These are phyloP conservation scores for Populus alba DNA, from an alignment of 345 rosid species.

Conservation along the genomic window DNA sequence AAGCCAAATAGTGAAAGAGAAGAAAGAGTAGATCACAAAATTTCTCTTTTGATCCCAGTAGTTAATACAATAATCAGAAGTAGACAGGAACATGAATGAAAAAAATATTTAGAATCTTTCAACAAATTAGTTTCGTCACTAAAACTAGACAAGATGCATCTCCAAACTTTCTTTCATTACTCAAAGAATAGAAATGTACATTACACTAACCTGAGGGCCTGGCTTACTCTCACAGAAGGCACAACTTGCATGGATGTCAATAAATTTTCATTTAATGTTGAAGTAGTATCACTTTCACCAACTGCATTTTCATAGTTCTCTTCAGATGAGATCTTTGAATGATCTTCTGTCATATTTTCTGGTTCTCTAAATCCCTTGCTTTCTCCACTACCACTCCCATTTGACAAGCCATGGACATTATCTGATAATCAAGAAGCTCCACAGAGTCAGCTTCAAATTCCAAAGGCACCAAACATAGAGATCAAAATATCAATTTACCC, in stretches of 20 bases:
- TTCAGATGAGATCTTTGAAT: slow-evolving; percentile 22
- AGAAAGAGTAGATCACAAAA: not conserved
- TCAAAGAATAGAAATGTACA: not conserved
- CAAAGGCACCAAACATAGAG: slow-evolving; percentile 12
- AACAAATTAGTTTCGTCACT: not conserved
- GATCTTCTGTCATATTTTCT: slow-evolving; percentile 17
- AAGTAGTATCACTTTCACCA: slow-evolving; percentile 25
- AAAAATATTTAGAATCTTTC: not conserved
- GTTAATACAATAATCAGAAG: not conserved
- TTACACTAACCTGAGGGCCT: slow-evolving; percentile 46
- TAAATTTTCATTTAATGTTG: slow-evolving; percentile 36
- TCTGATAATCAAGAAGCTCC: slow-evolving; percentile 42
- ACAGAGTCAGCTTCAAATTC: slow-evolving; percentile 23
- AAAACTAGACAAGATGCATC: not conserved
- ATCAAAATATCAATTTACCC: not conserved
- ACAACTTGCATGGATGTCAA: slow-evolving; percentile 25
- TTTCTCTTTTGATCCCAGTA: not conserved
- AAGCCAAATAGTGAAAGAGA: slow-evolving; percentile 6
- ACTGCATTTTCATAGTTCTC: slow-evolving; percentile 23
- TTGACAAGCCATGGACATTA: slow-evolving; percentile 24
- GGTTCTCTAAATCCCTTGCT: slow-evolving; percentile 22
- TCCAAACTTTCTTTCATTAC: not conserved
- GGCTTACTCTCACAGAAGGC: slow-evolving; percentile 26
- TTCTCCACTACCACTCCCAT: slow-evolving; percentile 32
- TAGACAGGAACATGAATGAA: not conserved